Conservation (phyloP, 2,329 filamentous ascomycete species). For the Aureobasidium namibiae region DNA sequence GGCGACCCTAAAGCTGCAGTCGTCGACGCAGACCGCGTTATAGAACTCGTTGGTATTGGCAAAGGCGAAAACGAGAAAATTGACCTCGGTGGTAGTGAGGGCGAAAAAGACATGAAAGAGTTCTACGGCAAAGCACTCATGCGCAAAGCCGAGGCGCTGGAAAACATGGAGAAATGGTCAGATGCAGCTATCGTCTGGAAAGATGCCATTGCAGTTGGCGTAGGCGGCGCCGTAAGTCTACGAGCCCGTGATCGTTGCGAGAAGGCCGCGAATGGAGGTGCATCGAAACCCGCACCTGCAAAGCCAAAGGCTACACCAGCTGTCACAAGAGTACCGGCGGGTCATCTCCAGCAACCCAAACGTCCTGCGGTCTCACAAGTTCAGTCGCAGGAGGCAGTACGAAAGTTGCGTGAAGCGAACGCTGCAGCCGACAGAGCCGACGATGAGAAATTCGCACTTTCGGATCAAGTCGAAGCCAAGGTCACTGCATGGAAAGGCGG, state of each 20-base stretch:
- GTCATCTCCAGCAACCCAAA: neutral
- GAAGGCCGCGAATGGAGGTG: constrained; percentile 58
- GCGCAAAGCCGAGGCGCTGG: constrained; percentile 89
- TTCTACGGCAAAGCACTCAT: constrained; percentile 90
- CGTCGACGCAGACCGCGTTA: constrained; percentile 70
- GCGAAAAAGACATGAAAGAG: constrained; percentile 77
- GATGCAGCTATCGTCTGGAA: constrained; percentile 79
- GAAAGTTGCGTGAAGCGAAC: constrained; percentile 73
- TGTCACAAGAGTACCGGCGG: constrained; percentile 8
- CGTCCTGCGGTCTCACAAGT: constrained; percentile 24
- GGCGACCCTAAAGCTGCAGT: constrained; percentile 86
- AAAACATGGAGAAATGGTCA: constrained; percentile 89
- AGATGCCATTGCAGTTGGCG: constrained; percentile 70
- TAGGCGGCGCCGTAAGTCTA: constrained; percentile 76
- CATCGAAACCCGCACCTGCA: constrained; percentile 39
- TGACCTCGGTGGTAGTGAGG: constrained; percentile 50
- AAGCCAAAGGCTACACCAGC: constrained; percentile 13
- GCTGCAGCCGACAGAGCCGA: constrained; percentile 77
- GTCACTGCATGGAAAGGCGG: constrained; percentile 78
- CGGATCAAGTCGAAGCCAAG: constrained; percentile 74
- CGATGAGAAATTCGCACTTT: constrained; percentile 84
- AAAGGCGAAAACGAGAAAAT: constrained; percentile 77
- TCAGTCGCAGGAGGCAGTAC: constrained; percentile 61
- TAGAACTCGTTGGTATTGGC: constrained; percentile 69
- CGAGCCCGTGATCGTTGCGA: constrained; percentile 86